Conservation (phyloP, 2,329 filamentous ascomycete genomes). For the Hypoxylon sp. region DNA sequence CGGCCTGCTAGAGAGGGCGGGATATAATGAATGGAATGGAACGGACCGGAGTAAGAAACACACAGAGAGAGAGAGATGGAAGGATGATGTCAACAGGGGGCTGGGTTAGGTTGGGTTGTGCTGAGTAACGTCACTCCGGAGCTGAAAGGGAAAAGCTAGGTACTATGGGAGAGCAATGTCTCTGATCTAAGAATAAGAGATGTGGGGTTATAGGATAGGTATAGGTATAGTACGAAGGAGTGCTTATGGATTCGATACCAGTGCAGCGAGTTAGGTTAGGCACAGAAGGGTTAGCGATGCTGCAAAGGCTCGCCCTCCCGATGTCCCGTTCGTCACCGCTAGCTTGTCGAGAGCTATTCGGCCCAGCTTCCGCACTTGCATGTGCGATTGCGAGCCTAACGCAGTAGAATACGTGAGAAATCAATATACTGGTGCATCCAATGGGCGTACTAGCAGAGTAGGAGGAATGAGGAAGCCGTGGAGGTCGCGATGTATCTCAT, state of each 20-base stretch:
- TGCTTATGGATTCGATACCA: background rate
- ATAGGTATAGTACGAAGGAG: background rate
- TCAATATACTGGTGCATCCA: slow-evolving; percentile 17
- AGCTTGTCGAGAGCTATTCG: background rate
- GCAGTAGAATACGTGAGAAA: slow-evolving; percentile 17
- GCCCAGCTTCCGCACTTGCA: slow-evolving; percentile 2
- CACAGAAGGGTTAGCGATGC: background rate
- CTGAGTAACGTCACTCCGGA: background rate
- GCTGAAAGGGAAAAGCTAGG: background rate
- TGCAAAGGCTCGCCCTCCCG: background rate
- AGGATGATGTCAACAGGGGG: background rate
- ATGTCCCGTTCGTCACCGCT: slow-evolving; percentile 9
- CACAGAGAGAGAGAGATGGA: background rate
- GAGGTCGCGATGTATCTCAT: background rate
- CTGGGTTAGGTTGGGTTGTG: background rate
- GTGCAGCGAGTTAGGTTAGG: background rate
- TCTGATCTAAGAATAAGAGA: background rate
- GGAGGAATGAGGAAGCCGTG: background rate
- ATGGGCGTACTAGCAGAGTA: background rate
- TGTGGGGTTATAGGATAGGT: background rate
- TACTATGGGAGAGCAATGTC: background rate
- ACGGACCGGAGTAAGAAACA: background rate
- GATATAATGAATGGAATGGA: slow-evolving; percentile 9
- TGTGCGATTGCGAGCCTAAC: slow-evolving; percentile 8
- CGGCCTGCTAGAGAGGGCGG: slow-evolving; percentile 5